A percentile compares a stretch with the other conserved stretches of the same genome.
Conservation (phyloP, 768 basidiomycete genomes). For the Piloderma croceum region DNA sequence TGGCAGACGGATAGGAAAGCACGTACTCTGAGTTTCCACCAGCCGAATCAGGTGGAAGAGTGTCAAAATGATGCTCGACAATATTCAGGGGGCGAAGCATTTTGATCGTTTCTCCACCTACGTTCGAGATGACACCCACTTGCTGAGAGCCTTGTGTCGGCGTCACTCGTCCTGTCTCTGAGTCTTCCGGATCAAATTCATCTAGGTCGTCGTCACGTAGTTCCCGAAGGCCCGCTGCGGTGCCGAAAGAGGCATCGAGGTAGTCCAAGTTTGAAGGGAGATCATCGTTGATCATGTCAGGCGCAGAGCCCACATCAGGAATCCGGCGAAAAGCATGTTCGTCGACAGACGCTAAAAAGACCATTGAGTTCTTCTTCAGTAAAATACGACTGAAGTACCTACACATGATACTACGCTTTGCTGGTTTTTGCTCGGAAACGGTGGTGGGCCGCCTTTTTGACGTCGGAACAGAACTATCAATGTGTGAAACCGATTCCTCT, state of each 20-base stretch:
- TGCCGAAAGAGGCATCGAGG: slow-evolving; percentile 74
- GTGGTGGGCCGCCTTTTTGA: slow-evolving; percentile 26
- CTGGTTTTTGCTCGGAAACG: slow-evolving; percentile 21
- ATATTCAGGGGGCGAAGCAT: slow-evolving; percentile 64
- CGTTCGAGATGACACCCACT: slow-evolving; percentile 47
- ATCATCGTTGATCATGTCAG: slow-evolving; percentile 90
- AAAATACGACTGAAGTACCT: slow-evolving; percentile 5
- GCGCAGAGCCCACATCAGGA: slow-evolving; percentile 71
- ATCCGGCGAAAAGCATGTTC: slow-evolving; percentile 71
- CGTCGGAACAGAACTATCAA: slow-evolving; percentile 20
- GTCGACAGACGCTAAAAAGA: slow-evolving; percentile 77
- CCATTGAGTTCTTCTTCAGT: no score
- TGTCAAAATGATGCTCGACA: slow-evolving; percentile 71
- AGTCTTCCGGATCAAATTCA: slow-evolving; percentile 45
- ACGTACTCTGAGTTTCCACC: slow-evolving; percentile 43
- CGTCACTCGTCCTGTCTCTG: slow-evolving; percentile 13
- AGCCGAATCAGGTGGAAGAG: slow-evolving; percentile 49
- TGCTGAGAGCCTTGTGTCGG: slow-evolving; percentile 22
- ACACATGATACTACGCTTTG: slow-evolving; percentile 28
- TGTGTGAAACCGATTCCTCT: neutral
- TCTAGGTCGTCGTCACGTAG: slow-evolving; percentile 69
- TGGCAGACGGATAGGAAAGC: slow-evolving; percentile 1
- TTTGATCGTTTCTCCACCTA: slow-evolving; percentile 83
- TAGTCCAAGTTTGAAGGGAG: slow-evolving; percentile 87
- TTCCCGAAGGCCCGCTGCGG: slow-evolving; percentile 70